Base-by-base conservation (phyloP, 495 filamentous ascomycete species). In the Parmelia sp. region DNA sequence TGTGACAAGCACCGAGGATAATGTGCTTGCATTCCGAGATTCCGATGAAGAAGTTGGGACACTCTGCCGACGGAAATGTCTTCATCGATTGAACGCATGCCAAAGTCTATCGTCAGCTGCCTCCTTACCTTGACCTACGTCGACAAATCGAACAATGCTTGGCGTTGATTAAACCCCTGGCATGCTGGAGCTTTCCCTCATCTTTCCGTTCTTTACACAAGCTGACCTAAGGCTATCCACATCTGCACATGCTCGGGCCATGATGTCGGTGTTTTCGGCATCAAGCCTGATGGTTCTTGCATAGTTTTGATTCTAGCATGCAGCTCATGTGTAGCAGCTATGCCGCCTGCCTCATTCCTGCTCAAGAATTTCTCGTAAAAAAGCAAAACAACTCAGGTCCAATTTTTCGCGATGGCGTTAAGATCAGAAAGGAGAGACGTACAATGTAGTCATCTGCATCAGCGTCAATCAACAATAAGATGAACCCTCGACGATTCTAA, bases 1-100 rank as follows among this genome's bases (percentile, higher is more conserved):
- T 78, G 56, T 83, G 80, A 60, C 80, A 83, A 31, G 71, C 75
- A n/a, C n/a, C 77, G 51, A 79, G 79, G 57, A 79, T 74, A 53
- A 84, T 78, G 65, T 83, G 81, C 60, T 78, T 80, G 72, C 82
- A 84, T 61, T 80, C 73, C 33, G 69, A 64, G 57, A 79, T 79
- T 11, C 76, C 70, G 23, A 74, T 72, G 67, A 76, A 80, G 17
- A 80, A 71, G n/a, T 74, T 69, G 39, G 83, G 71, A 23, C 74
- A 68, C 59, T 74, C 78, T 77, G 64, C 2, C 14, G 7, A 23
- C 37, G 9, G 14, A 19, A 15, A 55, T 12, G 5, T 17, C n/a
- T 35, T 23, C 7, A 25, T 23, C 23, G 21, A 47, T 23, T 23
- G 70, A 66, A 10, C 71, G 62, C 60, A 78, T 70, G 71, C 75